phyloP scores from a whole-genome alignment of 345 rosid species.

The Microthlaspi erraticum region DNA sequence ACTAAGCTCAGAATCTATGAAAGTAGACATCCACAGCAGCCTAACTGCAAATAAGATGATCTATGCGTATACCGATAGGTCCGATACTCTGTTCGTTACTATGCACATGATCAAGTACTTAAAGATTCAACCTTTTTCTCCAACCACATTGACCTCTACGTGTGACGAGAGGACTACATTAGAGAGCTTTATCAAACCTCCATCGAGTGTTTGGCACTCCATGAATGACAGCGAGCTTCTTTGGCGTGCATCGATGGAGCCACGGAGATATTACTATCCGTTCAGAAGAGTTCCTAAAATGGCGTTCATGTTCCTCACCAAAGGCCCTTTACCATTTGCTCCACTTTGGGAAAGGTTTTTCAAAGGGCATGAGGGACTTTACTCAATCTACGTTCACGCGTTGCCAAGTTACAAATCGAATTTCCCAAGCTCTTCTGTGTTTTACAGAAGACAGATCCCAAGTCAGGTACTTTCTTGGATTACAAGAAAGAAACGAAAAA shows the following conservation, averaged over 20 bases:
- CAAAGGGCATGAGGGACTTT: slow-evolving; percentile 65
- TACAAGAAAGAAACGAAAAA: too few relatives aligned
- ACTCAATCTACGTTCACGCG: slow-evolving; percentile 69
- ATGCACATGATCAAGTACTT: slow-evolving; percentile 54
- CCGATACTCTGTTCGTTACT: slow-evolving; percentile 44
- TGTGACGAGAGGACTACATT: slow-evolving; percentile 41
- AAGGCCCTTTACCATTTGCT: slow-evolving; percentile 82
- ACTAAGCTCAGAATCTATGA: slow-evolving; percentile 18
- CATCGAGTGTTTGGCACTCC: slow-evolving; percentile 57
- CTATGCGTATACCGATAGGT: slow-evolving; percentile 20
- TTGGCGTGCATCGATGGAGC: slow-evolving; percentile 83
- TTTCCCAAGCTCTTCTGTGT: slow-evolving; percentile 63
- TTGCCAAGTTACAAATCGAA: slow-evolving; percentile 56
- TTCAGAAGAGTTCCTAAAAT: slow-evolving; percentile 78
- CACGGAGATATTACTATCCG: slow-evolving; percentile 57
- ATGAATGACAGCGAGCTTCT: slow-evolving; percentile 80
- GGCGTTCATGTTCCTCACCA: slow-evolving; percentile 93
- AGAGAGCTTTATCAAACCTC: slow-evolving; percentile 61
- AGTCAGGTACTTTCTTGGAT: slow-evolving; percentile 63
- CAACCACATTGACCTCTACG: slow-evolving; percentile 45
- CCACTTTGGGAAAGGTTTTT: slow-evolving; percentile 94
- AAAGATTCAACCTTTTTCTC: slow-evolving; percentile 38
- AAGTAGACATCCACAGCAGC: slow-evolving; percentile 22
- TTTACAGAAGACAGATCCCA: slow-evolving; percentile 76
- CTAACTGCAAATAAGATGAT: slow-evolving; percentile 24